Percentiles rank a stretch among this genome's conserved stretches.
phyloP scores from a whole-genome alignment of 208 protist genomes.

The Wallacemonas sp. region DNA sequence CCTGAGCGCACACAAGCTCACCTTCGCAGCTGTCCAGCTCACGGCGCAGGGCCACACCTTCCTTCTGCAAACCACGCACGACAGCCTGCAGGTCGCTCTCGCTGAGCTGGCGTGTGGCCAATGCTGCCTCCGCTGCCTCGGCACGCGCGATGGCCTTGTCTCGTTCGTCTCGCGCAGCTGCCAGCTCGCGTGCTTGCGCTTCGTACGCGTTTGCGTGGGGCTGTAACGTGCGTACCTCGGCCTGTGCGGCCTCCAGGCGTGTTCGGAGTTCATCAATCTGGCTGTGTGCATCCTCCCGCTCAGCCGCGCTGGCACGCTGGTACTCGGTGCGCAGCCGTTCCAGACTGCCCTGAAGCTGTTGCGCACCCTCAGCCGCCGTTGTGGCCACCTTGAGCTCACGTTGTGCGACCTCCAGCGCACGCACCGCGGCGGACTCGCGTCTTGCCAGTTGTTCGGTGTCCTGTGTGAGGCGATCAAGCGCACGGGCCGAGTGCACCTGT shows the following conservation, averaged over 20 bases:
- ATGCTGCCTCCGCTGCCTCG: background rate
- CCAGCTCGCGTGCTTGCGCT: background rate
- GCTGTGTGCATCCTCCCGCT: slow-evolving; percentile 18
- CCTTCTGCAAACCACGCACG: background rate
- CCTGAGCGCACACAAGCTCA: slow-evolving; percentile 40
- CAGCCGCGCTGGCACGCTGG: slow-evolving; percentile 16
- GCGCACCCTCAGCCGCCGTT: slow-evolving; percentile 19
- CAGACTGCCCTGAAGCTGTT: slow-evolving; percentile 17
- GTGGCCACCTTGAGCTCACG: slow-evolving; percentile 22
- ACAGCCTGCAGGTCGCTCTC: background rate
- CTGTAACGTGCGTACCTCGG: background rate
- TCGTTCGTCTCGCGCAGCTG: background rate
- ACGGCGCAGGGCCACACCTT: slow-evolving; percentile 14
- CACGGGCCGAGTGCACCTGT: slow-evolving; percentile 16
- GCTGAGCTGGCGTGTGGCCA: background rate
- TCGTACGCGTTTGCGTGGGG: background rate
- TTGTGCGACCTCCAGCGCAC: slow-evolving; percentile 28
- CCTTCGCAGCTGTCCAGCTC: slow-evolving; percentile 19
- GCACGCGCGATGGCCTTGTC: background rate
- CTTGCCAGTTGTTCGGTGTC: slow-evolving; percentile 14
- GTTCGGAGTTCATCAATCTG: slow-evolving; percentile 25
- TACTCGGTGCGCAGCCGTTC: slow-evolving; percentile 30
- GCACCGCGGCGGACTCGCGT: background rate
- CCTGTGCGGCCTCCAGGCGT: slow-evolving; percentile 20
- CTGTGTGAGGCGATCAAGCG: slow-evolving; percentile 26